Base-by-base conservation (phyloP, 2,329 filamentous ascomycete species). In the Claviceps africana region DNA sequence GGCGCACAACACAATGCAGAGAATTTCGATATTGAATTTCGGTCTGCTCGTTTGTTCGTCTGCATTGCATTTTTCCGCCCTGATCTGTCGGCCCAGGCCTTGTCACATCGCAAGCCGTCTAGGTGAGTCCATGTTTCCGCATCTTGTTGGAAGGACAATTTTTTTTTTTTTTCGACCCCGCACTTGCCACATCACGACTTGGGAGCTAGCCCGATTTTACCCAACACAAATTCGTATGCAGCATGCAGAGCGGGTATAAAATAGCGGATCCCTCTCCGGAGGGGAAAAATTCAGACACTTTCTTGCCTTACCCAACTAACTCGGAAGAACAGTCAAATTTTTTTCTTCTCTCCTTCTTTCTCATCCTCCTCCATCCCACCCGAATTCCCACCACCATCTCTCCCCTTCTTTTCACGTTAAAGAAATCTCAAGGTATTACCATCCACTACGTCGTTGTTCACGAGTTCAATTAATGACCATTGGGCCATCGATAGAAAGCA, bases 171-270 rank as follows among this genome's bases (percentile, higher is more conserved):
- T 8, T 17, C 21, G 31, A 51, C 49, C 49, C 49, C 42, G 49
- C 49, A 51, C 49, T 39, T 46, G 49, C 49, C 40, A 50, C 37
- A 50, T 50, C 48, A 50, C 39, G 48, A 43, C 39, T 50, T 33
- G 13, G 9, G n/a, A 19, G 42, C 40, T 46, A 51, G 49, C 49
- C 31, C 37, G 49, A 46, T 46, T 51, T 39, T 28, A 28, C 42
- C 49, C 49, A 51, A 28, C 49, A 46, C 33, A 46, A 46, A 33
- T 45, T 45, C 19, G 25, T 3, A 25, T 25, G 25, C 25, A 25
- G 25, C 25, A 31, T 39, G n/a, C 42, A 46, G 15, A 43, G 30
- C 42, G 40, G 43, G 42, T 37, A 51, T 46, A 51, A 51, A 51
- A 46, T 31, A 51, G 49, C 49, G 49, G 40, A 51, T 19, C 49